Base-by-base conservation (phyloP, 768 basidiomycete species). In the Mycena vitilis region DNA sequence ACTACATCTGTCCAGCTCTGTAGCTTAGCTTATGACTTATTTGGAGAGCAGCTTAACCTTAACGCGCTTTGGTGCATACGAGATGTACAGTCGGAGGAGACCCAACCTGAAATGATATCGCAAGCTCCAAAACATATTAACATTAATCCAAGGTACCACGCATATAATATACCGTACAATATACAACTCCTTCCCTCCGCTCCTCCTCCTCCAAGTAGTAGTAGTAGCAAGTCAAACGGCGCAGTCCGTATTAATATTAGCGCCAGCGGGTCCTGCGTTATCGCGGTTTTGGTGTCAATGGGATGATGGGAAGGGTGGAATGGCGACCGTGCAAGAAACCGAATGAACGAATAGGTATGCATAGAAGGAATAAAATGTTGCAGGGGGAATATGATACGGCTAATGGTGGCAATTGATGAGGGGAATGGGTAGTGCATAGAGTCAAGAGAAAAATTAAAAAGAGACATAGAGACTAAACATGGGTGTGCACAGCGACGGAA, bases 311-410 rank as follows among this genome's bases (percentile, higher is more conserved):
- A 30, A 12, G 38, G 22, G n/a, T n/a, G n/a, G n/a, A n/a, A n/a
- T n/a, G n/a, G n/a, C n/a, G 62, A 48, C 38, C 44, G 12, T 53
- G 52, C 47, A 47, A 67, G 30, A 20, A 30, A 30, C 30, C 30
- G 30, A 62, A 61, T 40, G 37, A 52, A 51, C 36, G 23, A 61
- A 62, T 68, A 67, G 30, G 60, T 36, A 55, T 42, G 60, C 60
- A 62, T 44, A 62, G 47, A 67, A 62, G 18, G 22, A 54, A 23
- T 12, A 38, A 15, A 57, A 58, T 23, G 51, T 40, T 51, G 56
- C 54, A 30, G 55, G 49, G 25, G 47, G 23, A 52, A 49, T 61
- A 58, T 20, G 22, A 37, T 68, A 63, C 38, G 53, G 54, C 23
- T 10, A 48, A n/a, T 65, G 55, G 48, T 64, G 63, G 47, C 37